Conservation (phyloP, 352 stramenopile genomes). For the Peronosclerospora sorghi region DNA sequence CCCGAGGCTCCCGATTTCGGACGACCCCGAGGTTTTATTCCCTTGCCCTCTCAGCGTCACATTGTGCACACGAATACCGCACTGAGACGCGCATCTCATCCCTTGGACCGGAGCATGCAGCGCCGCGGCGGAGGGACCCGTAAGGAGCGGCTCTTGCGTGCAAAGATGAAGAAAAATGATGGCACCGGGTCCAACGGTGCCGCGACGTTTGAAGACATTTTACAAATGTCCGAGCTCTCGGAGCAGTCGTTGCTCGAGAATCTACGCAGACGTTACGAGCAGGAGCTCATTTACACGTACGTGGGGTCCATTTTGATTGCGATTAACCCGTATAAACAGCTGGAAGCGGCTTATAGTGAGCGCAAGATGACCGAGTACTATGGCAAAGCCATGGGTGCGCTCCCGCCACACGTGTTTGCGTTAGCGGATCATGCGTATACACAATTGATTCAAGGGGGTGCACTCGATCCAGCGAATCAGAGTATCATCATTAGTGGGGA, state of each 20-base stretch:
- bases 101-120: conserved; percentile 6
- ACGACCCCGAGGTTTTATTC: conserved; percentile 16
- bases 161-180: conserved; percentile 83
- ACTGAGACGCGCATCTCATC: conserved; percentile 1
- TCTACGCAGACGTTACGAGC: conserved; percentile 83
- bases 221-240: conserved; percentile 85
- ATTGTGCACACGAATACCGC: conserved; percentile 19
- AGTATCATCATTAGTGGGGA: conserved; percentile 90
- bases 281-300: conserved; percentile 91
- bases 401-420: conserved; percentile 87
- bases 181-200: conserved; percentile 27
- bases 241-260: conserved; percentile 85
- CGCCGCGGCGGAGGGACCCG: conserved; percentile 42
- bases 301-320: conserved; percentile 86
- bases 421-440: conserved; percentile 84
- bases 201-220: conserved; percentile 76
- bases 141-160: conserved; percentile 77
- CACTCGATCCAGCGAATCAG: conserved; percentile 77
- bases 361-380: conserved; percentile 85
- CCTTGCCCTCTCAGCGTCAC: neutral
- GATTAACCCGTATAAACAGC: conserved; percentile 87
- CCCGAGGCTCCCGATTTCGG: too few species aligned
- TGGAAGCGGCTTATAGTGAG: conserved; percentile 60
- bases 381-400: conserved; percentile 58
- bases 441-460: conserved; percentile 76